phyloP scores from a whole-genome alignment of 139 green algal species.

The Nannochloris sp. region DNA sequence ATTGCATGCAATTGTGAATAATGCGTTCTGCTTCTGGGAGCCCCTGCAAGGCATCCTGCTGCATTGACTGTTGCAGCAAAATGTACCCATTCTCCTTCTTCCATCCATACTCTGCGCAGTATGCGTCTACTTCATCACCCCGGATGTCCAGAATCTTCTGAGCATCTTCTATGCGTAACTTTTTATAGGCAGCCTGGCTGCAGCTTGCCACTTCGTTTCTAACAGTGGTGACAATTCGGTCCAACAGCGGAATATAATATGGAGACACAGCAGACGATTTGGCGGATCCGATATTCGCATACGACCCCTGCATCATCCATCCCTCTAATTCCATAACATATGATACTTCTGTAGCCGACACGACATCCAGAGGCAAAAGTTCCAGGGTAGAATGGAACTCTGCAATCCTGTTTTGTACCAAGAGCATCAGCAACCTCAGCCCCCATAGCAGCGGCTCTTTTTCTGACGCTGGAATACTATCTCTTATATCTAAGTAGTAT shows the following conservation, averaged over 20 bases:
- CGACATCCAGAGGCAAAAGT: slow-evolving; percentile 58
- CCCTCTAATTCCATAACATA: slow-evolving; percentile 81
- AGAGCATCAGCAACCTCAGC: slow-evolving; percentile 84
- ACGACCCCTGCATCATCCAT: slow-evolving; percentile 93
- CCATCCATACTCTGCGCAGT: slow-evolving; percentile 28
- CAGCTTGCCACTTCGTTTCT: slow-evolving; percentile 90
- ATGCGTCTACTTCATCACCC: slow-evolving; percentile 44
- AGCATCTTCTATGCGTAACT: slow-evolving; percentile 64
- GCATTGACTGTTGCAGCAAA: background rate
- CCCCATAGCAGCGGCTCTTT: slow-evolving; percentile 61
- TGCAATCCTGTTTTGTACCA: slow-evolving; percentile 91
- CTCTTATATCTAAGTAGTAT: slow-evolving; percentile 72
- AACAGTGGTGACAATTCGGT: slow-evolving; percentile 7
- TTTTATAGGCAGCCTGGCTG: slow-evolving; percentile 76
- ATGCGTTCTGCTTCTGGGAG: slow-evolving; percentile 20
- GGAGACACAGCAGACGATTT: background rate
- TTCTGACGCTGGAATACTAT: slow-evolving; percentile 43
- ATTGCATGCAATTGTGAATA: slow-evolving; percentile 81
- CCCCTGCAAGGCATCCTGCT: background rate
- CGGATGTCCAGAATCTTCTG: slow-evolving; percentile 67
- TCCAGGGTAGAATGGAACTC: slow-evolving; percentile 98
- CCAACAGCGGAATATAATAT: slow-evolving; percentile 5
- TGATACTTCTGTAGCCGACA: background rate
- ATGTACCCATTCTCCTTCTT: background rate
- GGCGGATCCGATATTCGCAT: slow-evolving; percentile 69